A percentile compares a stretch with the other conserved stretches of the same genome.
phyloP scores from a whole-genome alignment of 2,329 filamentous ascomycete species.

The Fusarium sp. region DNA sequence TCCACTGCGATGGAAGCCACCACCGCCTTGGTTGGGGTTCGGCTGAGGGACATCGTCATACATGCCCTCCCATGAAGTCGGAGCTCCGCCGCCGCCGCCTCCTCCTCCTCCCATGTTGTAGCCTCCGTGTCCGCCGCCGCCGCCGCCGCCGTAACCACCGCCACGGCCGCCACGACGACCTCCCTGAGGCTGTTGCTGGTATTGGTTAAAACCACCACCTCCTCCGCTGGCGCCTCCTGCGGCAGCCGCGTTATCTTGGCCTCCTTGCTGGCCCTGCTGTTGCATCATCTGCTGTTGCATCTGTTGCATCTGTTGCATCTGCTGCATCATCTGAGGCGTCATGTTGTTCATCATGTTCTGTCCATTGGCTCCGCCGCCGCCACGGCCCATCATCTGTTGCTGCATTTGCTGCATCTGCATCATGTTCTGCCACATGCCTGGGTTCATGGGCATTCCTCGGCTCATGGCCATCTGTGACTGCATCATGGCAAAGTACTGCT shows the following conservation, averaged over 20 bases:
- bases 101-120: slow-evolving; percentile 52
- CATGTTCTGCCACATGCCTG: slow-evolving; percentile 81
- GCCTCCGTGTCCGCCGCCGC: slow-evolving; percentile 45
- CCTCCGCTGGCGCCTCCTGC: slow-evolving; percentile 29
- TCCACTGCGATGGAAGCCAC: slow-evolving; percentile 57
- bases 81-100: slow-evolving; percentile 65
- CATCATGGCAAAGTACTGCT: slow-evolving; percentile 96
- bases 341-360: slow-evolving; percentile 57
- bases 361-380: slow-evolving; percentile 51
- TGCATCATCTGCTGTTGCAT: slow-evolving; percentile 58
- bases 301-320: slow-evolving; percentile 62
- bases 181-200: slow-evolving; percentile 59
- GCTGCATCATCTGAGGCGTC: slow-evolving; percentile 69
- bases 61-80: slow-evolving; percentile 97
- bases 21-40: slow-evolving; percentile 62
- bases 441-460: slow-evolving; percentile 78
- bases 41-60: slow-evolving; percentile 95
- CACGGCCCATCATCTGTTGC: slow-evolving; percentile 61
- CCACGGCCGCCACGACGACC: slow-evolving; percentile 47
- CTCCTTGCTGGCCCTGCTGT: slow-evolving; percentile 50
- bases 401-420: slow-evolving; percentile 81
- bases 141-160: slow-evolving; percentile 45
- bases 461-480: slow-evolving; percentile 93
- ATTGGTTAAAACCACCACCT: slow-evolving; percentile 49
- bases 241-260: slow-evolving; percentile 45